Conservation (phyloP, 2,329 filamentous ascomycete genomes). For the Purpureocillium takamizusanense region DNA sequence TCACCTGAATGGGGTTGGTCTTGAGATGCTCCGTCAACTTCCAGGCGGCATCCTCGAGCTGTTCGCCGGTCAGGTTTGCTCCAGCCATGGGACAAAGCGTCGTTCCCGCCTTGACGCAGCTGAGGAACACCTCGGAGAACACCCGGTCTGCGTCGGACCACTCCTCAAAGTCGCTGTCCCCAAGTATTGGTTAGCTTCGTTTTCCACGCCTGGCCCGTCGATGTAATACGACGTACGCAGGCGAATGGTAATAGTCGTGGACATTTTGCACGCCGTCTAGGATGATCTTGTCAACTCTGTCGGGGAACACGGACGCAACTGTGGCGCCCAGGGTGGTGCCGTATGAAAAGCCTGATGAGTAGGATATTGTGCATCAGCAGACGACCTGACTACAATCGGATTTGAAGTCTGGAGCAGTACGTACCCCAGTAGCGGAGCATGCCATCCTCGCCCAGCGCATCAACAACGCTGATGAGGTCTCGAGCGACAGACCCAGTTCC, state of each 20-base stretch:
- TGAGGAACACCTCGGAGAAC: slow-evolving; percentile 14
- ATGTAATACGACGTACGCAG: slow-evolving; percentile 8
- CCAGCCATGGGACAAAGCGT: slow-evolving; percentile 13
- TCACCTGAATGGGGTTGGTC: slow-evolving; percentile 10
- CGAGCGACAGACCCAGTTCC: slow-evolving; percentile 34
- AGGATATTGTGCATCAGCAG: no score
- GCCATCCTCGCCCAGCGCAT: slow-evolving; percentile 29
- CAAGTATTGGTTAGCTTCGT: neutral
- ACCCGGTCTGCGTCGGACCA: slow-evolving; percentile 15
- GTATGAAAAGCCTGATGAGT: slow-evolving; percentile 24
- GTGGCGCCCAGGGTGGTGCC: slow-evolving; percentile 27
- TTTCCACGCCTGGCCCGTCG: no score
- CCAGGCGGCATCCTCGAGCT: slow-evolving; percentile 14
- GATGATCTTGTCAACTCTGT: slow-evolving; percentile 20
- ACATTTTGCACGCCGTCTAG: slow-evolving; percentile 21
- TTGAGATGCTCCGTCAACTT: slow-evolving; percentile 14
- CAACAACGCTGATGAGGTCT: slow-evolving; percentile 34
- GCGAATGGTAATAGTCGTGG: slow-evolving; percentile 19
- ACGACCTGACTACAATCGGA: neutral
- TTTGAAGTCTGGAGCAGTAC: no score
- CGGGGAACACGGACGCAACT: slow-evolving; percentile 29
- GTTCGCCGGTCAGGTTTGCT: slow-evolving; percentile 7
- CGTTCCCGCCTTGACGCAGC: slow-evolving; percentile 12
- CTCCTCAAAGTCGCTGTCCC: slow-evolving; percentile 13
- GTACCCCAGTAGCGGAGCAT: slow-evolving; percentile 29